Conservation (phyloP, 2,329 filamentous ascomycete species). For the Sclerotinia sclerotiorum region DNA sequence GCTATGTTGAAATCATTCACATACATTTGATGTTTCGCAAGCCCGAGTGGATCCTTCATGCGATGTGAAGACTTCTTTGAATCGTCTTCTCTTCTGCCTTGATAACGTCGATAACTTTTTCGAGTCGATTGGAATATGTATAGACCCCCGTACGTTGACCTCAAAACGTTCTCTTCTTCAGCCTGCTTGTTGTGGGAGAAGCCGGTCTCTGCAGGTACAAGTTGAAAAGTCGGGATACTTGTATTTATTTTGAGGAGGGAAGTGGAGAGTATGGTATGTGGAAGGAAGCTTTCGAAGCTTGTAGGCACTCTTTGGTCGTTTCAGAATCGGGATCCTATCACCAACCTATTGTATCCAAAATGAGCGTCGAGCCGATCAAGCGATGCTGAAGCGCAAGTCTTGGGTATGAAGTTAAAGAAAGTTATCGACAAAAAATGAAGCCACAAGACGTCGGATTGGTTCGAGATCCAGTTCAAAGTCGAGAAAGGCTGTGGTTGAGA, state of each 20-base stretch:
- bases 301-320: slow-evolving; percentile 24
- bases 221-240: slow-evolving; percentile 1
- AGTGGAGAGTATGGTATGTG: background rate
- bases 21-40: slow-evolving; percentile 40
- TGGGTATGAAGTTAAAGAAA: slow-evolving; percentile 16
- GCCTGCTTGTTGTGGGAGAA: slow-evolving; percentile 17
- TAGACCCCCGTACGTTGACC: slow-evolving; percentile 9
- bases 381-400: slow-evolving; percentile 31
- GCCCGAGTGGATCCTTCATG: slow-evolving; percentile 36
- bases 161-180: slow-evolving; percentile 12
- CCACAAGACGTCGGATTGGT: background rate
- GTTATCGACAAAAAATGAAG: slow-evolving; percentile 15
- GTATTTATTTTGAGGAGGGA: slow-evolving; percentile 11
- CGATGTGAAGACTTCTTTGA: slow-evolving; percentile 27
- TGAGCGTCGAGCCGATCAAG: slow-evolving; percentile 36
- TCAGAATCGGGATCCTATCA: slow-evolving; percentile 29
- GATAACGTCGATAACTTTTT: slow-evolving; percentile 13
- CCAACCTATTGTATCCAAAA: slow-evolving; percentile 16
- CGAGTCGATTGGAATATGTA: slow-evolving; percentile 10
- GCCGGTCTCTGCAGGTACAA: slow-evolving; percentile 16
- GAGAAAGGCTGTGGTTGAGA: slow-evolving; percentile 6
- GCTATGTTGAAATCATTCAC: slow-evolving; percentile 30
- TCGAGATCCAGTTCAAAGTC: background rate
- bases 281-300: slow-evolving; percentile 27
- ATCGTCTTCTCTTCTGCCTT: slow-evolving; percentile 21